Evolutionary conservation across 352 stramenopile genomes (phyloP).

Genomic region (Phytophthora pini): DNA sequence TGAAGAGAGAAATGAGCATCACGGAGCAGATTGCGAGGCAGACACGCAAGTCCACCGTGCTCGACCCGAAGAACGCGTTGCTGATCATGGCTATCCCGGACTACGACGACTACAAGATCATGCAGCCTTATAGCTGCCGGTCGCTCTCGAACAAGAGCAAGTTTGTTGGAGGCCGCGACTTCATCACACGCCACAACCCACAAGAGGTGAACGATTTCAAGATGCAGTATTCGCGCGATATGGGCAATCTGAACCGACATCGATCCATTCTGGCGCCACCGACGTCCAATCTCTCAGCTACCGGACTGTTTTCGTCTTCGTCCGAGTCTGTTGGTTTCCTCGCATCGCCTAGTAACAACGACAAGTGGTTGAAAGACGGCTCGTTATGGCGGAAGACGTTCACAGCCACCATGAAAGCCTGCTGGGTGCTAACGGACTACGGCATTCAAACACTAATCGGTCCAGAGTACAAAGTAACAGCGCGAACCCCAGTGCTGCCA

Average conservation of each 20-base stretch:
- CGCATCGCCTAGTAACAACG: constrained; percentile 34
- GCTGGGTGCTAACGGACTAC: constrained; percentile 72
- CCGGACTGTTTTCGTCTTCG: constrained; percentile 32
- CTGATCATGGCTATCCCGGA: constrained; percentile 76
- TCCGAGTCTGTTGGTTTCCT: constrained; percentile 30
- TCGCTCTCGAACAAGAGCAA: constrained; percentile 65
- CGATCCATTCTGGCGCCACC: constrained; percentile 66
- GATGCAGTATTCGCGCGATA: constrained; percentile 73
- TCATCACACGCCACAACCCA: constrained; percentile 75
- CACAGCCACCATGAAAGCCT: constrained; percentile 59
- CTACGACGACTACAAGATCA: constrained; percentile 80
- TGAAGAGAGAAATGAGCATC: constrained; percentile 61
- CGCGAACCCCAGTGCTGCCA: constrained; percentile 51
- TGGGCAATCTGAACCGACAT: constrained; percentile 71
- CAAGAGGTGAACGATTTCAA: constrained; percentile 82
- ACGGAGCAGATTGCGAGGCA: constrained; percentile 76
- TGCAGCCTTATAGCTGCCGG: constrained; percentile 80
- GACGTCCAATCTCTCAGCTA: constrained; percentile 28
- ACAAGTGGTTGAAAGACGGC: constrained; percentile 16
- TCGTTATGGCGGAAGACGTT: constrained; percentile 57
- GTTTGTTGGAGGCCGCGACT: constrained; percentile 71
- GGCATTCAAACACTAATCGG: constrained; percentile 69
- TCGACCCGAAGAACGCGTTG: constrained; percentile 75
- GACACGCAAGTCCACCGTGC: constrained; percentile 70
- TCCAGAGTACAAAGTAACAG: constrained; percentile 66